Evolutionary conservation across 2,329 filamentous ascomycete genomes (phyloP).

Genomic region (Elsinoe fawcettii): DNA sequence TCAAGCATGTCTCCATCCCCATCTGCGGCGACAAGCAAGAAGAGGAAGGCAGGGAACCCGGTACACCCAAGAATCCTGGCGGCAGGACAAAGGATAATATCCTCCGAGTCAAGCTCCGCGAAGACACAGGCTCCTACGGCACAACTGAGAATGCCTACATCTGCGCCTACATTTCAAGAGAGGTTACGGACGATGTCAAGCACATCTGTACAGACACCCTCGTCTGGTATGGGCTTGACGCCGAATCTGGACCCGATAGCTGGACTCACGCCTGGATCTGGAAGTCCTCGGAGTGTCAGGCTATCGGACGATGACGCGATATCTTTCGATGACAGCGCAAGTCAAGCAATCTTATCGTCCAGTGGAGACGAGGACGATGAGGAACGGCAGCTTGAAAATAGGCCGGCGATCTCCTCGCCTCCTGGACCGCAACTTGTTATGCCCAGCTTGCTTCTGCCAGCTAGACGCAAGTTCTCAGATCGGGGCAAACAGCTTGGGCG

Average conservation of each 20-base stretch:
- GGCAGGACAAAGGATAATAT: slow-evolving; percentile 29
- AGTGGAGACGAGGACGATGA: slow-evolving; percentile 49
- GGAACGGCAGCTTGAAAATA: slow-evolving; percentile 33
- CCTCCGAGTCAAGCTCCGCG: slow-evolving; percentile 23
- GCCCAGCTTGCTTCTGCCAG: slow-evolving; percentile 90
- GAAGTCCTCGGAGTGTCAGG: slow-evolving; percentile 50
- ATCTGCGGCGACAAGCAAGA: slow-evolving; percentile 19
- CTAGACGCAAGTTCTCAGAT: slow-evolving; percentile 81
- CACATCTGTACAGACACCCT: slow-evolving; percentile 31
- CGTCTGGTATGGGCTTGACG: slow-evolving; percentile 43
- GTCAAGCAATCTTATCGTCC: slow-evolving; percentile 47
- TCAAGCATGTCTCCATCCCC: slow-evolving; percentile 19
- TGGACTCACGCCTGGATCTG: slow-evolving; percentile 53
- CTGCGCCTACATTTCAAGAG: slow-evolving; percentile 23
- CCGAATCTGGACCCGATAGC: slow-evolving; percentile 44
- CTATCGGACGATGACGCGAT: slow-evolving; percentile 50
- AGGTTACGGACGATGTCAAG: slow-evolving; percentile 25
- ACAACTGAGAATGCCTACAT: slow-evolving; percentile 21
- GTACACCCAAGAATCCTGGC: slow-evolving; percentile 30
- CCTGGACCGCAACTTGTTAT: slow-evolving; percentile 77
- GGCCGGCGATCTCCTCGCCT: not conserved
- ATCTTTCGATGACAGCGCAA: slow-evolving; percentile 47
- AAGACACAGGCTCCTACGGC: slow-evolving; percentile 20
- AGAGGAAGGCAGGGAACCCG: slow-evolving; percentile 28
- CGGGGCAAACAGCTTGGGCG: slow-evolving; percentile 74